A percentile compares a stretch with the other conserved stretches of the same genome.
phyloP scores from a whole-genome alignment of 768 basidiomycete species.

The Lactarius tabidus region DNA sequence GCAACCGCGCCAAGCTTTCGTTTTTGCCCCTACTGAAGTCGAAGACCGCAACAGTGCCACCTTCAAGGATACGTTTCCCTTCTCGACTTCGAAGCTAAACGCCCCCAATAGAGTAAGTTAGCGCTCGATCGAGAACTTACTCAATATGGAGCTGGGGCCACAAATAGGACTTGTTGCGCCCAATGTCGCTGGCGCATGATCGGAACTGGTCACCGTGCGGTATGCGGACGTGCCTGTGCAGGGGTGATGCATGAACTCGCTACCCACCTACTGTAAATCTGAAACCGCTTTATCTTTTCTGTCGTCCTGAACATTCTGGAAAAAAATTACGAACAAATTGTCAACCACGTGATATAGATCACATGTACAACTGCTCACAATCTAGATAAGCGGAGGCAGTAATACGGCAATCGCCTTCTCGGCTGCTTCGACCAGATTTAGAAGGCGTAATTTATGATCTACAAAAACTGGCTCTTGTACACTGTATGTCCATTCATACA shows the following conservation, averaged over 20 bases:
- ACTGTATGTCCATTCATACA: not conserved
- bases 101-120: not conserved
- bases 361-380: not conserved
- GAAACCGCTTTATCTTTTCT: not conserved
- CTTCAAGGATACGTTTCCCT: not conserved
- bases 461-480: not conserved
- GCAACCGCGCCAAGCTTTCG: not conserved
- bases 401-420: not conserved
- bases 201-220: not conserved
- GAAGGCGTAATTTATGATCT: not conserved
- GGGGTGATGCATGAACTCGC: not conserved
- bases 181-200: not conserved
- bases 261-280: not conserved
- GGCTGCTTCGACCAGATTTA: not conserved
- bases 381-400: not conserved
- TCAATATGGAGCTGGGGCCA: not conserved
- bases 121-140: not conserved
- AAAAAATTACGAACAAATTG: not conserved
- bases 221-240: not conserved
- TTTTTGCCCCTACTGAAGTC: not conserved
- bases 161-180: not conserved
- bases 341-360: not conserved
- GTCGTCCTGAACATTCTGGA: not conserved
- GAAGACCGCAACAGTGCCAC: conserved; percentile 1
- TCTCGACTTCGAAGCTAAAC: not conserved